phyloP scores from a whole-genome alignment of 116 monocot species.

The Posidonia oceanica region DNA sequence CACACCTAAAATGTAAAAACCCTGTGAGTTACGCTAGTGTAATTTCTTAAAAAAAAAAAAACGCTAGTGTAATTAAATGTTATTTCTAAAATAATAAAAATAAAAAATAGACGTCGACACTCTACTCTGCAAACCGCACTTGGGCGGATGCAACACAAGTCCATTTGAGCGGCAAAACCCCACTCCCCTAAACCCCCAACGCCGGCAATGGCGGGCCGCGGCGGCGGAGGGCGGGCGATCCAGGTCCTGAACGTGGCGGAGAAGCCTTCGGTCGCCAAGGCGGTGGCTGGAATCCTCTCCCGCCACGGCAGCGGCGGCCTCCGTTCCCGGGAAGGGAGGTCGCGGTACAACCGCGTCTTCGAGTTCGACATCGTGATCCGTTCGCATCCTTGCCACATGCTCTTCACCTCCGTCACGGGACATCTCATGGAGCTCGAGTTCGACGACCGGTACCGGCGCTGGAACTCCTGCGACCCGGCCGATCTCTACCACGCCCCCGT shows the following conservation, averaged over 20 bases:
- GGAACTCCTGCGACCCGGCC: constrained; percentile 90
- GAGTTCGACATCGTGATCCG: constrained; percentile 22
- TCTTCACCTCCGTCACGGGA: constrained; percentile 26
- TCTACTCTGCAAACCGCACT: too few species aligned
- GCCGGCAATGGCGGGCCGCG: not conserved
- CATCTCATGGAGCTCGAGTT: constrained; percentile 98
- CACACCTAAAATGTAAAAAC: too few species aligned
- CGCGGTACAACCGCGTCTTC: constrained; percentile 20
- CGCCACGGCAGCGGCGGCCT: constrained; percentile 13
- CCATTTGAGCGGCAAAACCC: too few species aligned
- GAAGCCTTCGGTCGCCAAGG: constrained; percentile 26
- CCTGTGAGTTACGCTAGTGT: too few species aligned
- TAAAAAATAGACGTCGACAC: too few species aligned
- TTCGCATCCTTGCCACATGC: constrained; percentile 21
- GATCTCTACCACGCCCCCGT: constrained; percentile 82
- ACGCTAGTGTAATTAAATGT: too few species aligned
- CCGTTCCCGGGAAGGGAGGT: constrained; percentile 12
- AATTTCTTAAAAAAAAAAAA: too few species aligned
- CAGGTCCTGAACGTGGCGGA: constrained; percentile 25
- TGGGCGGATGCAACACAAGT: too few species aligned
- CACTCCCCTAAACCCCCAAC: too few species aligned
- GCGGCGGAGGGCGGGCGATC: constrained; percentile 1
- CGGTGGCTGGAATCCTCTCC: constrained; percentile 26
- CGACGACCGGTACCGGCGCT: constrained; percentile 73
- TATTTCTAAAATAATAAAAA: too few species aligned